Base-by-base conservation (phyloP, 306 rosid genomes). In the Rosa lucieae region DNA sequence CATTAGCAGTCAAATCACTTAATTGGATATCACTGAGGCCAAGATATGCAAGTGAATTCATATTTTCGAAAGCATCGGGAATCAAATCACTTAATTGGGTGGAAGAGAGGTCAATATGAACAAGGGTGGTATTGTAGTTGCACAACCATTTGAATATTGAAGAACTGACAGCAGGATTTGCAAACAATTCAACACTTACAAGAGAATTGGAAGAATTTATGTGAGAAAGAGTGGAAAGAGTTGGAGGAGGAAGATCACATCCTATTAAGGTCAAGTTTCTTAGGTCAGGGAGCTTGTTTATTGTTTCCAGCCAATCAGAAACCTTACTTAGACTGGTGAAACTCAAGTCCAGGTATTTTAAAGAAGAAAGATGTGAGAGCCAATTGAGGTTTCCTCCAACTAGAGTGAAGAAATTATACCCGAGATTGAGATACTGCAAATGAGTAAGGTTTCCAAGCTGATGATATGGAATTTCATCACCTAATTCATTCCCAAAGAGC, bases 321-420 rank as follows among this genome's bases (percentile, higher is more conserved):
- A 0, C 3, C 8, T 13, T 10, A 12, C 42, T 10, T 0, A 62
- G 68, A 62, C 29, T 5, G 20, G 9, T 4, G 3, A 1, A 0
- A 62, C 68, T 62, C 40, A 62, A 0, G 20, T 29, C 42, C 6
- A 62, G 15, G 68, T 62, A 62, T 26, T 62, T 29, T 2, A 62
- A 29, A 29, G 68, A 62, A 29, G 42, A 62, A 62, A 29, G 40
- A 62, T 62, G 68, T 1, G 4, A 42, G 42, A 62, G 68, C 68
- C 68, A 62, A 29, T 29, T 2, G 0, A 75, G 35, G 63, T 32
- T 56, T 69, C n/a, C 53, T 1, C 35, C 0, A 1, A 0, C 13
- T 3, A 0, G 3, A 26, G 8, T 10, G 14, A 10, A 1, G 17
- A 3, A 0, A 11, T 0, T 3, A 1, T 0, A 1, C 0, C 17